Conservation (phyloP, 2,329 filamentous ascomycete genomes). For the Myriosclerotinia scirpicola region DNA sequence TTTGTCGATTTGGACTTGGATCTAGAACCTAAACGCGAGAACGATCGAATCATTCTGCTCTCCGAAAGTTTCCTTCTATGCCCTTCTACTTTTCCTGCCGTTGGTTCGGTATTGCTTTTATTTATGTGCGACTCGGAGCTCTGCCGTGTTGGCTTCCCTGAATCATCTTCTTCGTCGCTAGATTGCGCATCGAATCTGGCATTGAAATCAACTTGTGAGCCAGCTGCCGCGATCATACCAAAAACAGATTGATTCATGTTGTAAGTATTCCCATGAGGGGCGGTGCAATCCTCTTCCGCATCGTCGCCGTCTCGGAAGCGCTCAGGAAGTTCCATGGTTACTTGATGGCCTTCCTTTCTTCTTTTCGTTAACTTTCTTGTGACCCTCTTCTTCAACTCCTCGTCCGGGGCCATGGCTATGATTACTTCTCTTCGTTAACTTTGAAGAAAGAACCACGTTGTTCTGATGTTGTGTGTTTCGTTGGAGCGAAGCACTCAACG, state of each 20-base stretch:
- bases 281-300: constrained; percentile 60
- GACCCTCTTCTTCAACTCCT: constrained; percentile 45
- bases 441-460: background rate
- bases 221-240: constrained; percentile 85
- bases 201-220: constrained; percentile 79
- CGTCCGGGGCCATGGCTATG: constrained; percentile 42
- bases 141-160: constrained; percentile 29
- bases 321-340: constrained; percentile 55
- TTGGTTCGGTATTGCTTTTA: constrained; percentile 41
- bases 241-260: constrained; percentile 90
- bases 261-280: constrained; percentile 49
- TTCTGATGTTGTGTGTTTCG: constrained; percentile 7
- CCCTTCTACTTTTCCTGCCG: constrained; percentile 42
- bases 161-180: constrained; percentile 63
- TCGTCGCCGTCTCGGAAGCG: constrained; percentile 59
- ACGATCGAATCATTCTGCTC: constrained; percentile 62
- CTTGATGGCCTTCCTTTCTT: constrained; percentile 44
- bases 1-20: constrained; percentile 44
- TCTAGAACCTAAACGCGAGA: constrained; percentile 54
- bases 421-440: background rate
- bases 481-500: background rate
- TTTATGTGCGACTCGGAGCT: constrained; percentile 32
- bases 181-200: constrained; percentile 75
- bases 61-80: constrained; percentile 64
- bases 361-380: constrained; percentile 47